These are phyloP conservation scores for Hypocreales sp. DNA, from an alignment of 2,329 filamentous ascomycete genomes.

Conservation along the genomic window DNA sequence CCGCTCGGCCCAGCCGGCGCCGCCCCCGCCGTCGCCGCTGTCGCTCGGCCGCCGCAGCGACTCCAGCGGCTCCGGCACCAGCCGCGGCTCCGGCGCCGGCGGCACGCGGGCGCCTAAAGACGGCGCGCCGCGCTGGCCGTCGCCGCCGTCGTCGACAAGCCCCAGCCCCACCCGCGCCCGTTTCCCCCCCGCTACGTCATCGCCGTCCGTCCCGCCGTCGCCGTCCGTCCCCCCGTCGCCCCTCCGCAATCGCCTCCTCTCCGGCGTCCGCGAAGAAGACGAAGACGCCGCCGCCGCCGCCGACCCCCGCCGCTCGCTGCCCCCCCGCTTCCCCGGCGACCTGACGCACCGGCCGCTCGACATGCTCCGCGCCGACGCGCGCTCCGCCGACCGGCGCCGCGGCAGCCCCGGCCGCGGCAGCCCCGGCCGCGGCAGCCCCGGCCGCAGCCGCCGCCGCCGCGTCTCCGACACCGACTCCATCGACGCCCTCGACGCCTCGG, in stretches of 20 bases:
- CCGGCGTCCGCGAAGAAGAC: too few relatives aligned
- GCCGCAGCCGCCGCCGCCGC: conserved; percentile 51
- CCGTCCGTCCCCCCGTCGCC: too few relatives aligned
- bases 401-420: conserved; percentile 43
- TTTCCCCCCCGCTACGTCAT: conserved; percentile 13
- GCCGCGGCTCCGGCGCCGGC: too few relatives aligned
- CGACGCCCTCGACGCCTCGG: conserved; percentile 66
- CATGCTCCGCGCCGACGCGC: conserved; percentile 45
- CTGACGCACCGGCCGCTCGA: conserved; percentile 52
- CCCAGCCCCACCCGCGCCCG: conserved; percentile 26
- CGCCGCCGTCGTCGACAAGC: conserved; percentile 37
- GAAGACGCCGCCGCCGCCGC: neutral
- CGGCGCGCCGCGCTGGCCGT: too few relatives aligned
- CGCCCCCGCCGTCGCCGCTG: too few relatives aligned
- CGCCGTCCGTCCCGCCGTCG: too few relatives aligned
- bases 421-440: conserved; percentile 8
- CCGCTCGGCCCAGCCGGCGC: too few relatives aligned
- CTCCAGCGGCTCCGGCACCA: too few relatives aligned
- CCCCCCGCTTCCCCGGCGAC: conserved; percentile 43
- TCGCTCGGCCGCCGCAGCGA: too few relatives aligned
- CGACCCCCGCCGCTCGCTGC: conserved; percentile 7
- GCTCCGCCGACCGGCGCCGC: conserved; percentile 52
- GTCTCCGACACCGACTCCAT: conserved; percentile 62
- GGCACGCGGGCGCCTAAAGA: too few relatives aligned
- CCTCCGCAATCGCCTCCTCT: neutral